phyloP scores from a whole-genome alignment of 441 rosid genomes.

The Adansonia grandidieri region DNA sequence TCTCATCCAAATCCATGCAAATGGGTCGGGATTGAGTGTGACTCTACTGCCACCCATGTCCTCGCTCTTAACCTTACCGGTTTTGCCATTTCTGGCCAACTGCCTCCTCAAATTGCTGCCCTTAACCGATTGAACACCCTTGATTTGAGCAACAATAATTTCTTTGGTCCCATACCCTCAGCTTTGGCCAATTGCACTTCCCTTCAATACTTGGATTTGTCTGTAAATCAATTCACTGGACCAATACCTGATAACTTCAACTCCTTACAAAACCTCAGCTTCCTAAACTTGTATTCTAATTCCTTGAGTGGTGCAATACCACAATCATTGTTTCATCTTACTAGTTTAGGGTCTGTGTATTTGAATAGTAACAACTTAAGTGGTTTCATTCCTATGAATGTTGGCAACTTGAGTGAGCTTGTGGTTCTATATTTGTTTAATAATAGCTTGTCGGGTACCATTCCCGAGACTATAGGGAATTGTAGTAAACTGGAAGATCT shows the following conservation, averaged over 20 bases:
- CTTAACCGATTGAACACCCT: slow-evolving; percentile 47
- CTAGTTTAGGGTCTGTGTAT: slow-evolving; percentile 37
- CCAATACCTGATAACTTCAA: slow-evolving; percentile 48
- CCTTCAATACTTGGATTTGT: slow-evolving; percentile 56
- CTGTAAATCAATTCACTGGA: slow-evolving; percentile 55
- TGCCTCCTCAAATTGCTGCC: slow-evolving; percentile 60
- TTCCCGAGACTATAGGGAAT: slow-evolving; percentile 65
- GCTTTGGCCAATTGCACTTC: slow-evolving; percentile 49
- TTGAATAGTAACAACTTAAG: slow-evolving; percentile 51
- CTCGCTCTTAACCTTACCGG: slow-evolving; percentile 46
- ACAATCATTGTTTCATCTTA: slow-evolving; percentile 49
- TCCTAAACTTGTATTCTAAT: slow-evolving; percentile 48
- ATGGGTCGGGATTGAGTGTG: slow-evolving; percentile 70
- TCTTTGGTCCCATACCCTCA: slow-evolving; percentile 57
- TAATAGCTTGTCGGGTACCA: slow-evolving; percentile 58
- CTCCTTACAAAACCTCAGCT: slow-evolving; percentile 39
- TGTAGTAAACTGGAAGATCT: slow-evolving; percentile 52
- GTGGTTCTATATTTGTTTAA: slow-evolving; percentile 34
- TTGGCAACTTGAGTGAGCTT: slow-evolving; percentile 51
- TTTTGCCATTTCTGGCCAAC: slow-evolving; percentile 53
- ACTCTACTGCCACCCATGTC: slow-evolving; percentile 34
- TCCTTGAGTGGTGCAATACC: slow-evolving; percentile 61
- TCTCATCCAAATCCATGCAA: slow-evolving; percentile 61
- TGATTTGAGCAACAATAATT: slow-evolving; percentile 50
- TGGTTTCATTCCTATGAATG: slow-evolving; percentile 60